These are phyloP conservation scores for sunflower (Helianthus annuus) DNA, from an alignment of 129 eudicot species.

Conservation along the genomic window HanXRQr2.0-SUNRISE NC_035440.2:13726307-13726806, in stretches of 20 bases:
- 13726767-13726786: constrained; percentile 92
- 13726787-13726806: constrained; percentile 94
- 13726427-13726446: not conserved
- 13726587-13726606: constrained; percentile 99
- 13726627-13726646: constrained; percentile 7
- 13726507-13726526: constrained; percentile 89
- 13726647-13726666: not conserved
- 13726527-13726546: constrained; percentile 57
- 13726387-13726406: constrained; percentile 35
- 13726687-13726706: not conserved
- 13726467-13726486: constrained; percentile 81
- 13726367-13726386: constrained; percentile 75
- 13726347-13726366: constrained; percentile 73
- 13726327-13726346: constrained; percentile 76
- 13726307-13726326: constrained; percentile 52
- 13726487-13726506: constrained; percentile 87
- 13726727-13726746: constrained; percentile 93
- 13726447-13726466: not conserved
- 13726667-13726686: not conserved
- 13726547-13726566: constrained; percentile 90
- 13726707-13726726: constrained; percentile 95
- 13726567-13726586: constrained; percentile 88
- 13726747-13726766: constrained; percentile 90
- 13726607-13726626: constrained; percentile 75
- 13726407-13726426: not conserved